phyloP scores from a whole-genome alignment of 192 early-diverging fungal species.

The Phlyctochytrium arcticum region DNA sequence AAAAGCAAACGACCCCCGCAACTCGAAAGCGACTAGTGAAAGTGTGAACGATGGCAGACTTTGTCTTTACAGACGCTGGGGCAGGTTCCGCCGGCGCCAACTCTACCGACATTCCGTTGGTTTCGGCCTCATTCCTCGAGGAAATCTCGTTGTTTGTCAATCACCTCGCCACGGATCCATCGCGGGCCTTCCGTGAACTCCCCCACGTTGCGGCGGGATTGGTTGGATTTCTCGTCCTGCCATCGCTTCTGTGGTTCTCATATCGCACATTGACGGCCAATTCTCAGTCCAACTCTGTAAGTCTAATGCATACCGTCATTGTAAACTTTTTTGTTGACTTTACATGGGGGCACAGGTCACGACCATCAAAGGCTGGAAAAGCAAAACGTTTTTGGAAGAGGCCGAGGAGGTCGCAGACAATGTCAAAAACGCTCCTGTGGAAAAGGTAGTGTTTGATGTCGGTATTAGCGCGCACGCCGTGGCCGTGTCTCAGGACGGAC shows the following conservation, averaged over 20 bases:
- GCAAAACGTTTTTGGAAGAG: not conserved
- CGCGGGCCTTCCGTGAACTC: not conserved
- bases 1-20: too few relatives aligned
- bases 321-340: too few relatives aligned
- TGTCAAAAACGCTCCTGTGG: constrained; percentile 4
- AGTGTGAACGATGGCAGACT: not conserved
- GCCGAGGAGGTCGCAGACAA: constrained; percentile 12
- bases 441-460: constrained; percentile 31
- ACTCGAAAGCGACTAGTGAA: too few relatives aligned
- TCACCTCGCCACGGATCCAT: constrained; percentile 6
- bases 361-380: not conserved
- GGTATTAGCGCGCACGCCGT: constrained; percentile 37
- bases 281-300: too few relatives aligned
- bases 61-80: not conserved
- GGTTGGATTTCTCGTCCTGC: not conserved
- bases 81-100: not conserved
- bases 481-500: constrained; percentile 41
- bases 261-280: too few relatives aligned
- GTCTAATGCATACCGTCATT: too few relatives aligned
- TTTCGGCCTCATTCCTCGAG: not conserved
- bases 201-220: constrained; percentile 8
- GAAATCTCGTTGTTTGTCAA: not conserved
- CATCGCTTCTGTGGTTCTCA: not conserved
- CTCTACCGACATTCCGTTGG: not conserved
- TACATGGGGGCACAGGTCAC: not conserved